Percentiles rank a stretch among this genome's conserved stretches.
Evolutionary conservation across 768 basidiomycete genomes (phyloP).

Genomic region (Calocybe indica): DNA sequence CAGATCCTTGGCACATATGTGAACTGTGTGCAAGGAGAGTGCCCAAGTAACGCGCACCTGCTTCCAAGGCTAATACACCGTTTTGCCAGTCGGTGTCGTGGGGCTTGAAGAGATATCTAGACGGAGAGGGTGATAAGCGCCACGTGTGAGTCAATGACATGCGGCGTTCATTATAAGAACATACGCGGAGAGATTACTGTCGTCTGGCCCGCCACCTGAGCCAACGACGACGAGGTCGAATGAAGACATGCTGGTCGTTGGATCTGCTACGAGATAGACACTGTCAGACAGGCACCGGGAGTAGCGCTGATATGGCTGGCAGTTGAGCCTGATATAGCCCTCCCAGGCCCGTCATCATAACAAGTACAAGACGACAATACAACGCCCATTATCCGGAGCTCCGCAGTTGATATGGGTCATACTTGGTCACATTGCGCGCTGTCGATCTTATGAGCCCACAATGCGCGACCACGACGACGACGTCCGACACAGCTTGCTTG

Average conservation of each 20-base stretch:
- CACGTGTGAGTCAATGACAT: constrained; percentile 6
- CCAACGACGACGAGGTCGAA: constrained; percentile 78
- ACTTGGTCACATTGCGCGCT: too few species aligned
- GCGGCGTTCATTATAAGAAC: constrained; percentile 18
- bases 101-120: constrained; percentile 87
- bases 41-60: constrained; percentile 46
- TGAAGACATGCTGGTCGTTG: constrained; percentile 23
- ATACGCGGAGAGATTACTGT: constrained; percentile 84
- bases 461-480: neutral
- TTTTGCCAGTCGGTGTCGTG: constrained; percentile 62
- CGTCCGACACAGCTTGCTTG: neutral
- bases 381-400: too few species aligned
- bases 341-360: too few species aligned
- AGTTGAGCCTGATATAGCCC: too few species aligned
- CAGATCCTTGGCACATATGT: constrained; percentile 55
- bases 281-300: too few species aligned
- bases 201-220: constrained; percentile 84
- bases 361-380: too few species aligned
- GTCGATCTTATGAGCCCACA: too few species aligned
- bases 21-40: neutral
- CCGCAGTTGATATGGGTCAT: too few species aligned
- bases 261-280: too few species aligned
- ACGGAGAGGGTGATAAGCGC: constrained; percentile 4
- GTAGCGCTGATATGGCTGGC: too few species aligned
- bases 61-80: constrained; percentile 82